Evolutionary conservation across 306 rosid genomes (phyloP).

Genomic region (Sechiopsis laciniata): DNA sequence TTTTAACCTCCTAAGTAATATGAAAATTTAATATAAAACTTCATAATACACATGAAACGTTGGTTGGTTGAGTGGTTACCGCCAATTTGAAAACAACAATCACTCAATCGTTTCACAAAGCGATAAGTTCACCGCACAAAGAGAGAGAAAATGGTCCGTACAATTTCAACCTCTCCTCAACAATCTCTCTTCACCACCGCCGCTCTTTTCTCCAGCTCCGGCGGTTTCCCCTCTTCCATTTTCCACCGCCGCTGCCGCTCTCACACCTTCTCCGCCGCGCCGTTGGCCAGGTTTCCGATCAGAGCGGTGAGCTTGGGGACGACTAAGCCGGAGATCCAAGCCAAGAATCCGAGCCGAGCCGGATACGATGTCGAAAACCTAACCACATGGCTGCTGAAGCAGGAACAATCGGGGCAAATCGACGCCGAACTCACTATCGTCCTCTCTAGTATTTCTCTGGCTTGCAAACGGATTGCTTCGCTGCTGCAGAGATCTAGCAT

Average conservation of each 20-base stretch:
- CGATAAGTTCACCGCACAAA: constrained; percentile 15
- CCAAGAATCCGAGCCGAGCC: neutral
- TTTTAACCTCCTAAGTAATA: no score
- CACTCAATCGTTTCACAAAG: constrained; percentile 18
- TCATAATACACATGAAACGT: neutral
- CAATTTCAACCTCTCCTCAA: constrained; percentile 22
- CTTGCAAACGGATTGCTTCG: constrained; percentile 41
- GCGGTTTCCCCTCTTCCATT: constrained; percentile 19
- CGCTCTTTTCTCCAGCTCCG: constrained; percentile 15
- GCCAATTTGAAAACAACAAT: neutral
- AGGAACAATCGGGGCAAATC: constrained; percentile 32
- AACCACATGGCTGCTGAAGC: constrained; percentile 38
- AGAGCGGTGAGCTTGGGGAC: constrained; percentile 16
- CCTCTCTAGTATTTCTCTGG: constrained; percentile 38
- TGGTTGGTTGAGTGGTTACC: neutral
- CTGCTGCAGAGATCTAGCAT: constrained; percentile 40
- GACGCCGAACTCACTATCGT: constrained; percentile 39
- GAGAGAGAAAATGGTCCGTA: constrained; percentile 24
- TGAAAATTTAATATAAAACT: no score
- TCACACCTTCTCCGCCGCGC: neutral
- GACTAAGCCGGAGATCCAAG: neutral
- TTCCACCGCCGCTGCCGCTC: constrained; percentile 3
- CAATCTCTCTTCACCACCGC: constrained; percentile 25
- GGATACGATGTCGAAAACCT: constrained; percentile 27
- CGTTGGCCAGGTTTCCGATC: constrained; percentile 13